Percentiles rank a stretch among this genome's conserved stretches.
phyloP scores from a whole-genome alignment of 169 alveolate genomes.

The Miamiensis avidus region DNA sequence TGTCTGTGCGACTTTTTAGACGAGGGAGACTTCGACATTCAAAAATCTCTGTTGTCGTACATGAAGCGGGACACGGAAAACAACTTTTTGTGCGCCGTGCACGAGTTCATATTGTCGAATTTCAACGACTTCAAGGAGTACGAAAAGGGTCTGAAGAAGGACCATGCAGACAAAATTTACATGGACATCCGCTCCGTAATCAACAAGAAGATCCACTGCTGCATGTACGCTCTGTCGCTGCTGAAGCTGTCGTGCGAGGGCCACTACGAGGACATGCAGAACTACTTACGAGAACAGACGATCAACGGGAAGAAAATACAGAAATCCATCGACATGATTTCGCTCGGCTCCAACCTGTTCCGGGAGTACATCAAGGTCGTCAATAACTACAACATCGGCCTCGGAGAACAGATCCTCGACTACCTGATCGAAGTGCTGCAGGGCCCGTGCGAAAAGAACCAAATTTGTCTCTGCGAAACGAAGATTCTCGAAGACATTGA shows the following conservation, averaged over 20 bases:
- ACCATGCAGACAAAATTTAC: background rate
- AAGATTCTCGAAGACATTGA: slow-evolving; percentile 21
- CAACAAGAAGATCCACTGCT: background rate
- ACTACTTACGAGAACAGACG: background rate
- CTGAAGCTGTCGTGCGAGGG: slow-evolving; percentile 9
- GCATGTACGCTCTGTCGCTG: slow-evolving; percentile 4
- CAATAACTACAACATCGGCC: slow-evolving; percentile 2
- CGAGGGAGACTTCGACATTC: slow-evolving; percentile 9
- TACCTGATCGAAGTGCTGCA: slow-evolving; percentile 66
- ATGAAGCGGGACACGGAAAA: background rate
- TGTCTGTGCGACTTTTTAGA: slow-evolving; percentile 17
- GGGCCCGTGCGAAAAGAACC: slow-evolving; percentile 80
- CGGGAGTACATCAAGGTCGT: slow-evolving; percentile 5
- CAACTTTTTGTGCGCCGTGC: background rate
- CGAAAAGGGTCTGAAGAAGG: background rate
- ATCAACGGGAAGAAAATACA: background rate
- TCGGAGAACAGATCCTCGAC: slow-evolving; percentile 39
- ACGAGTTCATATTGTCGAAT: slow-evolving; percentile 1
- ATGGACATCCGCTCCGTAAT: background rate
- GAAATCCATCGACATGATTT: slow-evolving; percentile 4
- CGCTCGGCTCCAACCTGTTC: background rate
- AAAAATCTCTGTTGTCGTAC: slow-evolving; percentile 4
- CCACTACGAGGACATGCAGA: slow-evolving; percentile 28
- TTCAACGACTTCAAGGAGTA: slow-evolving; percentile 9
- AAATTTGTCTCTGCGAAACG: slow-evolving; percentile 56